A percentile compares a stretch with the other conserved stretches of the same genome.
These are phyloP conservation scores for Hirschioporus abietinus DNA, from an alignment of 768 basidiomycete genomes.

Conservation along the genomic window DNA sequence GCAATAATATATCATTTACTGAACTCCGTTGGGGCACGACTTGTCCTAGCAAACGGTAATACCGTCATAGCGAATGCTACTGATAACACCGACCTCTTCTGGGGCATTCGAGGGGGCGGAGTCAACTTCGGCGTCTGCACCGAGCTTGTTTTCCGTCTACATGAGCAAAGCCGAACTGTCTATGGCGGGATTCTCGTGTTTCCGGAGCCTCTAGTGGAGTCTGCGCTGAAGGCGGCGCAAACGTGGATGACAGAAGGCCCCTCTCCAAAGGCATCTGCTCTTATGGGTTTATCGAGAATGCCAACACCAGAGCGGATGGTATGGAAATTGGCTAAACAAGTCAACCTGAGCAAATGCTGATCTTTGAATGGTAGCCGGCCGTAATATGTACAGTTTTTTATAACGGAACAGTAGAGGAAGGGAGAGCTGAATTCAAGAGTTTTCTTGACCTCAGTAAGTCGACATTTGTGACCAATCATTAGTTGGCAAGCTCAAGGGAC, in stretches of 20 bases:
- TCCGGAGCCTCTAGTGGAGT: conserved; percentile 21
- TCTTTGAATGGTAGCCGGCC: conserved; percentile 28
- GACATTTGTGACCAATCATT: no score
- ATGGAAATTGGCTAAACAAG: conserved; percentile 25
- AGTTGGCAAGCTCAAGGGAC: no score
- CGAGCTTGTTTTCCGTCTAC: conserved; percentile 33
- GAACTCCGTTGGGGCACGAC: conserved; percentile 28
- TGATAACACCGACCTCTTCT: conserved; percentile 41
- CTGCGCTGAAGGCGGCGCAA: conserved; percentile 10
- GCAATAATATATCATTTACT: neutral
- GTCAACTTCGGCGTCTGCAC: conserved; percentile 54
- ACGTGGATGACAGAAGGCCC: conserved; percentile 31
- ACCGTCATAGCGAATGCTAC: conserved; percentile 24
- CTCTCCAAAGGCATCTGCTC: conserved; percentile 33
- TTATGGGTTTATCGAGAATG: conserved; percentile 28
- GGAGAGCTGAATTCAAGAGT: conserved; percentile 34
- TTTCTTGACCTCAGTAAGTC: conserved; percentile 41
- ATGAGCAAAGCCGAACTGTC: conserved; percentile 46
- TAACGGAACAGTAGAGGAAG: conserved; percentile 47
- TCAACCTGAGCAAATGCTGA: conserved; percentile 25
- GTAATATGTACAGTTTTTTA: conserved; percentile 36
- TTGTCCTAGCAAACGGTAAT: conserved; percentile 41
- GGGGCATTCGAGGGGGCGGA: conserved; percentile 47
- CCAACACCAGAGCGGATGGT: conserved; percentile 27
- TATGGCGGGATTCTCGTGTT: conserved; percentile 39